A percentile compares a stretch with the other conserved stretches of the same genome.
Evolutionary conservation across 768 basidiomycete species (phyloP).

Genomic region (Auriculariales sp.): DNA sequence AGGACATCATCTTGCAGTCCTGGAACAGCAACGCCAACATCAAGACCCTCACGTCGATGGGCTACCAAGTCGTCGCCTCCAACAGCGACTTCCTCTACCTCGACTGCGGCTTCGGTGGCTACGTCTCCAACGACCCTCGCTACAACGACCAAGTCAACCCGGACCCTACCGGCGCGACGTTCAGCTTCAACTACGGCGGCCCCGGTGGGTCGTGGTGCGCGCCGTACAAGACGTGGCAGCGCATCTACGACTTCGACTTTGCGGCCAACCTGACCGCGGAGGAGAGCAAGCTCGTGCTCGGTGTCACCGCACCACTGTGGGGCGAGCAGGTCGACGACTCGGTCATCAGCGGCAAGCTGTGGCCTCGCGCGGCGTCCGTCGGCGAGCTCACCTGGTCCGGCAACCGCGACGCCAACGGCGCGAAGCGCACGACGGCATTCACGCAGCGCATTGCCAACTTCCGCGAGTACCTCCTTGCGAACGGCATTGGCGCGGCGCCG

Average conservation of each 20-base stretch:
- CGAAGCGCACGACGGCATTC: neutral
- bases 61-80: neutral
- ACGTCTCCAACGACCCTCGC: neutral
- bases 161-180: neutral
- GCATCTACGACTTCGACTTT: slow-evolving; percentile 65
- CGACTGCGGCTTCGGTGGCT: neutral
- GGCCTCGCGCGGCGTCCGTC: neutral
- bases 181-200: neutral
- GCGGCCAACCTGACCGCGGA: slow-evolving; percentile 32
- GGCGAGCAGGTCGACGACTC: neutral
- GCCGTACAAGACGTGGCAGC: slow-evolving; percentile 71
- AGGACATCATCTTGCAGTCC: neutral
- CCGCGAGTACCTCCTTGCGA: neutral
- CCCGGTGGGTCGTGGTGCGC: slow-evolving; percentile 39
- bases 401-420: neutral
- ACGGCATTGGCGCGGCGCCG: neutral
- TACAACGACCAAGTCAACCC: neutral
- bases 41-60: neutral
- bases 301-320: slow-evolving; percentile 23
- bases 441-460: neutral
- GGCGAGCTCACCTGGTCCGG: neutral
- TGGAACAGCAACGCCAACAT: neutral
- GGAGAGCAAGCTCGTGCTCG: slow-evolving; percentile 46
- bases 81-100: neutral
- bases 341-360: neutral